Evolutionary conservation across 2,329 filamentous ascomycete genomes (phyloP).

Genomic region (Sclerotinia subarctica): DNA sequence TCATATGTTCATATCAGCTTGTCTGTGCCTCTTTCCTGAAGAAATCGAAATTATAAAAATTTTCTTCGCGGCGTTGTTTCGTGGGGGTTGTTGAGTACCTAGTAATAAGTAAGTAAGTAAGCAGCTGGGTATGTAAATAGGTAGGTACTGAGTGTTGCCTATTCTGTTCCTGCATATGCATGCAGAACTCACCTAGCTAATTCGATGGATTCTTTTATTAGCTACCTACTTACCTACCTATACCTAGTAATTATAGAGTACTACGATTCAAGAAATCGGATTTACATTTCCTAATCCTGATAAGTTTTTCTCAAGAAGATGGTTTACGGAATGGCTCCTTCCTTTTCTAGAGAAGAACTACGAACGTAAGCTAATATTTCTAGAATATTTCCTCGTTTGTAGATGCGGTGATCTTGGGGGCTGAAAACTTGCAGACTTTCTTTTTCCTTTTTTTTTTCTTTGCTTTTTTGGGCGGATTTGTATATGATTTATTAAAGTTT

Average conservation of each 20-base stretch:
- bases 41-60: not conserved
- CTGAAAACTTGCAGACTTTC: not conserved
- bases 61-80: not conserved
- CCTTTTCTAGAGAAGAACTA: not conserved
- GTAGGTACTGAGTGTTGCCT: not conserved
- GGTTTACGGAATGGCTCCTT: not conserved
- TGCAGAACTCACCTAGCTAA: conserved; percentile 7
- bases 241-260: too few relatives aligned
- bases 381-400: not conserved
- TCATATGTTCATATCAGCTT: conserved; percentile 10
- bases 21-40: conserved; percentile 18
- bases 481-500: too few relatives aligned
- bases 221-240: too few relatives aligned
- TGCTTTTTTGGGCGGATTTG: too few relatives aligned
- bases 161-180: not conserved
- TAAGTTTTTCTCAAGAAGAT: not conserved
- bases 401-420: not conserved
- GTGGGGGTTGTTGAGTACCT: not conserved
- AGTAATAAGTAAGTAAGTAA: too few relatives aligned
- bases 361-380: conserved; percentile 1
- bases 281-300: not conserved
- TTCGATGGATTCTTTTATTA: not conserved
- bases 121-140: too few relatives aligned
- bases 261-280: not conserved
- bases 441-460: not conserved